Evolutionary conservation across 805 yeast species (phyloP).

Genomic region (Kregervanrija fluxuum): DNA sequence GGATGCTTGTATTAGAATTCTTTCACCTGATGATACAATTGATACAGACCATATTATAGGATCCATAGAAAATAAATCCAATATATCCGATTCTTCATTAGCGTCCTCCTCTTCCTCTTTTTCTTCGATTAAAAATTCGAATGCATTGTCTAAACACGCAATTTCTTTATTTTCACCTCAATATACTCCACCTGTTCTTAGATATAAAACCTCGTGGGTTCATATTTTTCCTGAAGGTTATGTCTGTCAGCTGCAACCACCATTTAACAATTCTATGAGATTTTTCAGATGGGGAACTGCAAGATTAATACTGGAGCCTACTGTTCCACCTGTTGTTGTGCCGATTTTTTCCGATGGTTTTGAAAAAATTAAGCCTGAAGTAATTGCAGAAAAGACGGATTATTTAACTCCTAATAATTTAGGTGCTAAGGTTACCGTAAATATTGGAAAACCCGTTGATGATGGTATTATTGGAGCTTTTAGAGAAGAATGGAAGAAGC

Average conservation of each 20-base stretch:
- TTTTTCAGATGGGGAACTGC: constrained; percentile 96
- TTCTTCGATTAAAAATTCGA: no score
- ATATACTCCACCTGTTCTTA: constrained; percentile 48
- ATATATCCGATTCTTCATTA: neutral
- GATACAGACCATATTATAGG: constrained; percentile 33
- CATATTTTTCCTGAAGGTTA: constrained; percentile 95
- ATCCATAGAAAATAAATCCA: neutral
- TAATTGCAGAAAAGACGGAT: constrained; percentile 43
- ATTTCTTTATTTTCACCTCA: constrained; percentile 21
- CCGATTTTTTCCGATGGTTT: constrained; percentile 86
- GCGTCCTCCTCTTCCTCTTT: neutral
- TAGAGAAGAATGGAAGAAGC: constrained; percentile 61
- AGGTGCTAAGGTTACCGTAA: constrained; percentile 61
- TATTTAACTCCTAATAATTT: constrained; percentile 43
- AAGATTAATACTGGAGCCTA: constrained; percentile 73
- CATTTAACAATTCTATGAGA: constrained; percentile 80
- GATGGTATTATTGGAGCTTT: constrained; percentile 52
- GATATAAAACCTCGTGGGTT: constrained; percentile 76
- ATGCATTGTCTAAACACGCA: constrained; percentile 5
- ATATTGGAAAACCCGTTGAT: constrained; percentile 65
- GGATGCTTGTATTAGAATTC: constrained; percentile 76
- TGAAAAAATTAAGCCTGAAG: constrained; percentile 82
- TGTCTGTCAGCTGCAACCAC: constrained; percentile 77
- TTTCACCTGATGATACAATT: constrained; percentile 71
- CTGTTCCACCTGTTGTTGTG: constrained; percentile 75